Percentiles rank a stretch among this genome's conserved stretches.
Conservation (phyloP, 192 early-diverging fungal species). For the Allomyces macrogynus region DNA sequence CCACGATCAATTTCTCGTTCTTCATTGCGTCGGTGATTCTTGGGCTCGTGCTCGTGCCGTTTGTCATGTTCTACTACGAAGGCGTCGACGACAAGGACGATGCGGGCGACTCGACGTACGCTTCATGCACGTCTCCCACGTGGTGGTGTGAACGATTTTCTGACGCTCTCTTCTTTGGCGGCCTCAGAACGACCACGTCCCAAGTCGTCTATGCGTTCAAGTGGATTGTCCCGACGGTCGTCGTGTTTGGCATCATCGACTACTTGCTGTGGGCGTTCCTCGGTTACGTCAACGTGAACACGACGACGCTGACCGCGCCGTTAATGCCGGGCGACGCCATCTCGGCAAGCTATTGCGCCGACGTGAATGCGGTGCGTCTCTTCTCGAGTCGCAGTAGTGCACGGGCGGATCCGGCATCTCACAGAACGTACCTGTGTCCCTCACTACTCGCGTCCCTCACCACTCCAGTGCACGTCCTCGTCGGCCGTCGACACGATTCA, state of each 20-base stretch:
- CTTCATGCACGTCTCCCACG: background rate
- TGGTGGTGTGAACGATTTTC: background rate
- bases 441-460: too few relatives aligned
- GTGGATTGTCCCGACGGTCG: conserved; percentile 26
- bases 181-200: background rate
- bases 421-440: too few relatives aligned
- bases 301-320: background rate
- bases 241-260: conserved; percentile 17
- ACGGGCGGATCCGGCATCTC: too few relatives aligned
- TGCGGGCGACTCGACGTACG: conserved; percentile 17
- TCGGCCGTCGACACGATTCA: background rate
- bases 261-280: conserved; percentile 19
- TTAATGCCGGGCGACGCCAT: background rate
- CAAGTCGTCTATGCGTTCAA: conserved; percentile 31
- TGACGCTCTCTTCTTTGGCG: background rate
- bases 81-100: conserved; percentile 28
- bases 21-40: conserved; percentile 25
- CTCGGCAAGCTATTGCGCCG: too few relatives aligned
- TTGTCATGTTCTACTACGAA: conserved; percentile 43
- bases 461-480: too few relatives aligned
- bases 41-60: conserved; percentile 25
- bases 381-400: too few relatives aligned
- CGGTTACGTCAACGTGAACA: background rate
- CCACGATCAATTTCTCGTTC: conserved; percentile 19
- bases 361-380: too few relatives aligned